Evolutionary conservation across 768 basidiomycete species (phyloP).

Genomic region (Xanthoconium purpureum): DNA sequence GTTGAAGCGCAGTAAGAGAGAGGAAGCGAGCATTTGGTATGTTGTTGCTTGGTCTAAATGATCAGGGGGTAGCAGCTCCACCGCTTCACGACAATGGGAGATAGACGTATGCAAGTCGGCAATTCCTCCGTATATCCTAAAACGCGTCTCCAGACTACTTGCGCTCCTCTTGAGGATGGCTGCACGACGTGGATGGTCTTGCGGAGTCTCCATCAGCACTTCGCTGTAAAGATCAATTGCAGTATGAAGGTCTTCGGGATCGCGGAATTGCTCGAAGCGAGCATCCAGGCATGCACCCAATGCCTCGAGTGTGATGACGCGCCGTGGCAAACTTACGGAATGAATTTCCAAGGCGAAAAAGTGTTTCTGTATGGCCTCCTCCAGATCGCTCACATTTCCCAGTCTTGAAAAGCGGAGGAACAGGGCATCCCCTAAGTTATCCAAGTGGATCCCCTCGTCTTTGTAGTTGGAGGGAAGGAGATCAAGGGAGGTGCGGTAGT

Average conservation of each 20-base stretch:
- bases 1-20: constrained; percentile 24
- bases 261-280: constrained; percentile 23
- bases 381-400: constrained; percentile 16
- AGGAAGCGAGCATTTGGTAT: constrained; percentile 18
- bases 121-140: constrained; percentile 14
- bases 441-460: constrained; percentile 13
- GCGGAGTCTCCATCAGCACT: constrained; percentile 20
- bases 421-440: constrained; percentile 25
- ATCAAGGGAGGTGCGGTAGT: constrained; percentile 21
- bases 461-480: constrained; percentile 15
- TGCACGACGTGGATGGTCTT: constrained; percentile 14
- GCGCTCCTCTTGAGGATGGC: constrained; percentile 17
- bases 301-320: constrained; percentile 19
- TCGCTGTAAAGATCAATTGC: constrained; percentile 27
- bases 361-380: constrained; percentile 28
- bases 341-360: constrained; percentile 21
- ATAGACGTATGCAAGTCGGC: constrained; percentile 29
- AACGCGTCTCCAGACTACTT: constrained; percentile 13
- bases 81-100: constrained; percentile 19
- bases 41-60: constrained; percentile 16
- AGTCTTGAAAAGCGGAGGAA: constrained; percentile 22
- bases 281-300: constrained; percentile 22
- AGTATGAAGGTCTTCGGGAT: constrained; percentile 24
- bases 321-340: constrained; percentile 9
- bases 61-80: constrained; percentile 17